Base-by-base conservation (phyloP, 768 basidiomycete genomes). In the Polyporus arcularius region DNA sequence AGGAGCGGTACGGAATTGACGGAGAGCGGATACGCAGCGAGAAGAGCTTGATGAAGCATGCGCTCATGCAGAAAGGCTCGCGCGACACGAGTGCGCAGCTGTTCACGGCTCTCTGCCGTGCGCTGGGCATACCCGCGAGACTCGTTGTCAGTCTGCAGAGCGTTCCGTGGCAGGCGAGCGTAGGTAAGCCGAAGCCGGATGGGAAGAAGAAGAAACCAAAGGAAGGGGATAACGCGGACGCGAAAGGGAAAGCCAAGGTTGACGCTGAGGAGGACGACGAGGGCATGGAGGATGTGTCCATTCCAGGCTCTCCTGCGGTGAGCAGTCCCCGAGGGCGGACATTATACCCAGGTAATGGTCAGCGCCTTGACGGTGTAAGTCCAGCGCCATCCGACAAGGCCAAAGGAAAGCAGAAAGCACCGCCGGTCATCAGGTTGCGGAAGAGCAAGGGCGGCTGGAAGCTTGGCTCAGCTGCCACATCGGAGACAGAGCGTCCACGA, bases 11-110 rank as follows among this genome's bases (percentile, higher is more conserved):
- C 11, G 62, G 62, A 42, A 46, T 56, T 35, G 85, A 85, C 10
- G 80, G 81, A 40, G 96, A 96, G 73, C 69, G 78, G 3, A 84
- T 97, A 31, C 81, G 88, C 48, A 88, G 86, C 53, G 78, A 81
- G 14, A 95, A 96, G 70, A 94, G 92, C 64, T 79, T 98, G 41
- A 95, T 96, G 92, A 98, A 97, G 71, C 94, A 96, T 70, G 89
- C 87, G 0, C 75, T 98, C 18, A 87, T 89, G 81, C 83, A 81
- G 56, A 80, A 75, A 60, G 97, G 96, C 7, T 90, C 87, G 26
- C 81, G 92, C 61, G 97, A 99, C 71, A 84, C 85, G 41, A 90
- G 90, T 59, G 90, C 94, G 0, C 94, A 96, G 66, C 81, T 98
- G 4, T 98, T 98, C 71, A 96, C 94, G 4, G 87, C 92, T 1